Evolutionary conservation across 257 asterid species (phyloP).

Genomic region (Scutellaria barbata): DNA sequence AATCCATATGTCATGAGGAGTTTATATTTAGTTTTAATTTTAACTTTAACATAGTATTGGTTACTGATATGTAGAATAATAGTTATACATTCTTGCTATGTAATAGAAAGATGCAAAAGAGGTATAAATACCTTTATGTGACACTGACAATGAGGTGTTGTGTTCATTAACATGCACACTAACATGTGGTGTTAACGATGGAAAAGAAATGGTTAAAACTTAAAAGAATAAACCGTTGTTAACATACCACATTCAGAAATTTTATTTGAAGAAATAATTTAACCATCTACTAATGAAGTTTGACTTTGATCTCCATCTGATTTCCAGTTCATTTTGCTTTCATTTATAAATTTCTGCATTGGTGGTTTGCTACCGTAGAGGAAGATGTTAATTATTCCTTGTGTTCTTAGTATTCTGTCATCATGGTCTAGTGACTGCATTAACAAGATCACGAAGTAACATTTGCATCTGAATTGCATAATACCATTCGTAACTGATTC

Average conservation of each 20-base stretch:
- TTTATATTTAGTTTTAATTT: not conserved
- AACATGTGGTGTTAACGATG: not conserved
- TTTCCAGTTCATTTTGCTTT: constrained; percentile 17
- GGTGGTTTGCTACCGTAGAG: not conserved
- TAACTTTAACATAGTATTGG: constrained; percentile 4
- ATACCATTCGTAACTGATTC: not conserved
- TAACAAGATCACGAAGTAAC: not conserved
- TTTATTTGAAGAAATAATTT: not conserved
- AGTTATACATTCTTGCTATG: no score
- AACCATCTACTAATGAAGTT: constrained; percentile 8
- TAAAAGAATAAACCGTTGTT: not conserved
- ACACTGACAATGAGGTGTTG: not conserved
- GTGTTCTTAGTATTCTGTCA: not conserved
- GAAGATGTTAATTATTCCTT: not conserved
- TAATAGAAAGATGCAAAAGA: no score
- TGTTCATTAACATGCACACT: not conserved
- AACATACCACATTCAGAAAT: not conserved
- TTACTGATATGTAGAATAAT: not conserved
- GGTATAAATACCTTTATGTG: not conserved
- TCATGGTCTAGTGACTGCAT: not conserved
- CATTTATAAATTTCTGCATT: not conserved
- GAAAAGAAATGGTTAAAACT: not conserved
- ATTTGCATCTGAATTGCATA: constrained; percentile 1
- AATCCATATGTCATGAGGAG: not conserved
- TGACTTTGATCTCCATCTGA: not conserved